Percentiles rank a stretch among this genome's conserved stretches.
Conservation (phyloP, 805 yeast genomes). For the Saturnispora galanensis region DNA sequence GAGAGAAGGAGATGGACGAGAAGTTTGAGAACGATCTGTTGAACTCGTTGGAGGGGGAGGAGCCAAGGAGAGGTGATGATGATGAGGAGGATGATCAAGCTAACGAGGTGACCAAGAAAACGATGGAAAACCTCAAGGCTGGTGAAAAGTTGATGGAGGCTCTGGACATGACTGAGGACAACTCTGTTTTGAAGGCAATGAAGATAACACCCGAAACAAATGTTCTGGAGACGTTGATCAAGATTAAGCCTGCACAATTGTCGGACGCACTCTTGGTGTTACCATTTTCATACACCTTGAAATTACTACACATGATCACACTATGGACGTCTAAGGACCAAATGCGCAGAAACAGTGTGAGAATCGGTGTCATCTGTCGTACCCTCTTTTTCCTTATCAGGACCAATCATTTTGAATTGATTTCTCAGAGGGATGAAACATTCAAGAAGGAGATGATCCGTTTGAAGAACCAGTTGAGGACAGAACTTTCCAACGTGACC, state of each 20-base stretch:
- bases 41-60: constrained; percentile 55
- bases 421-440: constrained; percentile 52
- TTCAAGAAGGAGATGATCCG: constrained; percentile 55
- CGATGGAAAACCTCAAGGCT: constrained; percentile 84
- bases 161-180: constrained; percentile 67
- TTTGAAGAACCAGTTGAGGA: constrained; percentile 55
- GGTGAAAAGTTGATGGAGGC: constrained; percentile 93
- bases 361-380: constrained; percentile 59
- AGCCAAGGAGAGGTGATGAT: constrained; percentile 26
- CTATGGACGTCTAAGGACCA: constrained; percentile 52
- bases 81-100: constrained; percentile 41
- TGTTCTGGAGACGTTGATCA: constrained; percentile 59
- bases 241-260: constrained; percentile 73
- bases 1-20: constrained; percentile 93
- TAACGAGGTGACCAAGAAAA: constrained; percentile 65
- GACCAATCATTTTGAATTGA: constrained; percentile 70
- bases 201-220: constrained; percentile 65
- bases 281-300: constrained; percentile 76
- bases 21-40: constrained; percentile 74
- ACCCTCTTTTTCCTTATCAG: constrained; percentile 67
- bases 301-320: constrained; percentile 62
- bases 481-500: constrained; percentile 39
- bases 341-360: constrained; percentile 32
- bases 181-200: constrained; percentile 68
- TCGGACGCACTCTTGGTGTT: constrained; percentile 89